Percentiles rank a stretch among this genome's conserved stretches.
phyloP scores from a whole-genome alignment of 2,329 filamentous ascomycete genomes.

The Tolypocladium endophyticum region DNA sequence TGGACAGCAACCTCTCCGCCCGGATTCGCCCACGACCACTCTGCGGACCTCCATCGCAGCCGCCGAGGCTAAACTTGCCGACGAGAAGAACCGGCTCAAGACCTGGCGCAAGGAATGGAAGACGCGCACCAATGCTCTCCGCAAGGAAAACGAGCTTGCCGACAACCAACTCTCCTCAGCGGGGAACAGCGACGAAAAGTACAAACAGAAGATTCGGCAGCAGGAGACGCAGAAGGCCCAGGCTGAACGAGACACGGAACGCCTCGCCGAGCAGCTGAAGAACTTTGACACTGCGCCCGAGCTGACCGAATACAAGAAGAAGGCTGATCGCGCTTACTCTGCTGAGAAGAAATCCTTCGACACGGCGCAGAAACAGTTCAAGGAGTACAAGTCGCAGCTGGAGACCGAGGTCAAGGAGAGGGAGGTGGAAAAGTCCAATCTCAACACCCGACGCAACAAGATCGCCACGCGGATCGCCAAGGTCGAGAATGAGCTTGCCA shows the following conservation, averaged over 20 bases:
- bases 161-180: slow-evolving; percentile 55
- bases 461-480: slow-evolving; percentile 61
- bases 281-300: slow-evolving; percentile 54
- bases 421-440: slow-evolving; percentile 51
- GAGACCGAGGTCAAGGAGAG: slow-evolving; percentile 54
- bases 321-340: slow-evolving; percentile 40
- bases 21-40: slow-evolving; percentile 67
- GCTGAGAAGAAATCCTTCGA: slow-evolving; percentile 51
- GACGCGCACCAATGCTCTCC: slow-evolving; percentile 52
- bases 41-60: slow-evolving; percentile 66
- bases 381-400: slow-evolving; percentile 47
- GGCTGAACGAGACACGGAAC: slow-evolving; percentile 43
- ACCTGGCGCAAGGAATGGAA: slow-evolving; percentile 66
- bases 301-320: slow-evolving; percentile 46
- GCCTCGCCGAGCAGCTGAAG: slow-evolving; percentile 48
- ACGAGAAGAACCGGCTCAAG: slow-evolving; percentile 60
- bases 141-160: slow-evolving; percentile 64
- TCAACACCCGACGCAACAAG: slow-evolving; percentile 62
- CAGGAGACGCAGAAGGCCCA: slow-evolving; percentile 64
- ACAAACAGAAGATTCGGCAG: slow-evolving; percentile 64
- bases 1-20: slow-evolving; percentile 52
- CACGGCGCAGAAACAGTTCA: slow-evolving; percentile 40
- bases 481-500: slow-evolving; percentile 61
- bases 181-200: slow-evolving; percentile 65
- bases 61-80: slow-evolving; percentile 58